These are phyloP conservation scores for Blastobotrys ciferrii DNA, from an alignment of 1,139 yeast genomes.

Conservation along the genomic window DNA sequence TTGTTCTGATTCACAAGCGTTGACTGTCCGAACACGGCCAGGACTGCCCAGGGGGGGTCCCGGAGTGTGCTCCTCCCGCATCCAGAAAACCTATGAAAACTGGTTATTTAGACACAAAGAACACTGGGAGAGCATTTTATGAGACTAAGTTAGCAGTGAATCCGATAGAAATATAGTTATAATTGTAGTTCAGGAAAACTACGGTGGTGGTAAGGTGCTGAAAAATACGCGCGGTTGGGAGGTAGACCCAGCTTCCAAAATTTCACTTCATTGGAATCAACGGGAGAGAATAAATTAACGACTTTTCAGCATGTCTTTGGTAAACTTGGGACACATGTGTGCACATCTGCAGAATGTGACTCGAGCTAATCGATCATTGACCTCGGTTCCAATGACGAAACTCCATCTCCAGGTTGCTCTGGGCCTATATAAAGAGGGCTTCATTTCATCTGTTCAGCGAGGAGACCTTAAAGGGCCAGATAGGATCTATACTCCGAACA, in stretches of 20 bases:
- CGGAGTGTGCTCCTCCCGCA: too few relatives aligned
- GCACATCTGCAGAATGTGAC: conserved; percentile 89
- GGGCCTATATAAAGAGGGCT: conserved; percentile 88
- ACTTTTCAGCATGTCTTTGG: conserved; percentile 64
- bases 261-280: background rate
- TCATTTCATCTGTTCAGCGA: conserved; percentile 75
- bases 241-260: background rate
- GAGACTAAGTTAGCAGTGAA: too few relatives aligned
- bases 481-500: conserved; percentile 64
- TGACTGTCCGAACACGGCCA: too few relatives aligned
- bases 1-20: too few relatives aligned
- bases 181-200: too few relatives aligned
- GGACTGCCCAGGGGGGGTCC: too few relatives aligned
- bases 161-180: too few relatives aligned
- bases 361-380: conserved; percentile 67
- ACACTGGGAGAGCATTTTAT: too few relatives aligned
- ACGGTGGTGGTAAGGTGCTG: too few relatives aligned
- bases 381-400: conserved; percentile 82
- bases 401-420: conserved; percentile 80
- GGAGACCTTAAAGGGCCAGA: conserved; percentile 96
- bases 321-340: conserved; percentile 77
- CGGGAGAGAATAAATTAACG: conserved; percentile 3
- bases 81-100: too few relatives aligned
- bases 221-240: background rate
- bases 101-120: too few relatives aligned